Conservation (phyloP, 140 eudicot species). For the Senecio squalidus region DNA sequence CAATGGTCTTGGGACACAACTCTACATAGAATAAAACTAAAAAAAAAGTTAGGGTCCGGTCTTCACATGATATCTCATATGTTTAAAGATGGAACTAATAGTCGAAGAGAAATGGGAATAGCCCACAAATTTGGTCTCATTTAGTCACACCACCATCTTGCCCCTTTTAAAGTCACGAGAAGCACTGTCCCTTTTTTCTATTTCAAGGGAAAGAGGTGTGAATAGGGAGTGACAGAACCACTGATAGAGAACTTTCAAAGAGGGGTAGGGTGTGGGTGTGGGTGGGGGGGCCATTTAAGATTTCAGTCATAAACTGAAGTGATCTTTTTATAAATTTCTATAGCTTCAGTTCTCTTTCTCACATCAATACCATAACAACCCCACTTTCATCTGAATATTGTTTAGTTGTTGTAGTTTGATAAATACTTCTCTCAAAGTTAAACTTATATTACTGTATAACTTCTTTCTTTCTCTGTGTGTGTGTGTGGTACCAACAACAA, state of each 20-base stretch:
- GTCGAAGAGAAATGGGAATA: conserved; percentile 15
- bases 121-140: conserved; percentile 20
- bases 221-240: conserved; percentile 45
- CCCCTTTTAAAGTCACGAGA: conserved; percentile 73
- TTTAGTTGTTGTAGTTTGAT: conserved; percentile 23
- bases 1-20: not conserved
- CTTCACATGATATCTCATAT: not conserved
- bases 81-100: conserved; percentile 17
- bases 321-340: conserved; percentile 30
- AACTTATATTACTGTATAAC: not conserved
- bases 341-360: conserved; percentile 38
- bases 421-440: conserved; percentile 13
- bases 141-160: conserved; percentile 8
- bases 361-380: conserved; percentile 7
- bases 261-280: not conserved
- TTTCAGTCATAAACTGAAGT: conserved; percentile 60
- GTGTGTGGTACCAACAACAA: conserved; percentile 27
- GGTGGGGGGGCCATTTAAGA: conserved; percentile 5
- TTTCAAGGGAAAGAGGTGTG: conserved; percentile 35
- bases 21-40: conserved; percentile 1
- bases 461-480: conserved; percentile 21
- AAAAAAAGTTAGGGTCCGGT: too few species aligned
- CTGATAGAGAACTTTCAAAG: conserved; percentile 60
- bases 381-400: conserved; percentile 23
- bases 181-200: conserved; percentile 42